Evolutionary conservation across 768 basidiomycete species (phyloP).

Genomic region (Crepidotus variabilis): DNA sequence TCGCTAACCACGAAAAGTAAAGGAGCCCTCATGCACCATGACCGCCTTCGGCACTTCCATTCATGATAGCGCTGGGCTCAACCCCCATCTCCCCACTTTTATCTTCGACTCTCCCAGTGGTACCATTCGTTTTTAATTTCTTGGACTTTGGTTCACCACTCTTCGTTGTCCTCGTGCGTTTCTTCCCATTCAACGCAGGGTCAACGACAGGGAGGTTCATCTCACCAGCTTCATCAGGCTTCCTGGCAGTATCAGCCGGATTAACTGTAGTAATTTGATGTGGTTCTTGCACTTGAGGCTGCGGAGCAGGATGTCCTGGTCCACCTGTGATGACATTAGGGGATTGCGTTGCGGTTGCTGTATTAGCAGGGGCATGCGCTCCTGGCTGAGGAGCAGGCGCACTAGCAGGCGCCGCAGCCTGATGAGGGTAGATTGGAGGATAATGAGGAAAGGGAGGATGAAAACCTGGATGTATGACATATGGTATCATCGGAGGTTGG

Average conservation of each 20-base stretch:
- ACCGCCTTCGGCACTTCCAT: background rate
- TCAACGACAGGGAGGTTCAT: slow-evolving; percentile 10
- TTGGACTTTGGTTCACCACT: slow-evolving; percentile 27
- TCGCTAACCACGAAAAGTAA: background rate
- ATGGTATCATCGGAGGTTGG: slow-evolving; percentile 32
- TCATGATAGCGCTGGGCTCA: background rate
- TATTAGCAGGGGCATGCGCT: slow-evolving; percentile 8
- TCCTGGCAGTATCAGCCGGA: slow-evolving; percentile 25
- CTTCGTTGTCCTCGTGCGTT: slow-evolving; percentile 23
- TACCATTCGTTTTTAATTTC: slow-evolving; percentile 20
- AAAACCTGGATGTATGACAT: slow-evolving; percentile 33
- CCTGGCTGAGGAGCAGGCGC: slow-evolving; percentile 10
- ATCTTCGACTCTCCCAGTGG: background rate
- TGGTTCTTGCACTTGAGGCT: slow-evolving; percentile 7
- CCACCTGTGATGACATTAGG: slow-evolving; percentile 11
- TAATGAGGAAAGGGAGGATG: slow-evolving; percentile 35
- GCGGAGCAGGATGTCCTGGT: slow-evolving; percentile 12
- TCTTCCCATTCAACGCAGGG: slow-evolving; percentile 16
- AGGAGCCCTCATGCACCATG: background rate
- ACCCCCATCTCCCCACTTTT: background rate
- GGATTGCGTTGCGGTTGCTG: slow-evolving; percentile 14
- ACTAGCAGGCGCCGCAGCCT: slow-evolving; percentile 5
- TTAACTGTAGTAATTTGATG: slow-evolving; percentile 22
- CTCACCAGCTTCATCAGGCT: slow-evolving; percentile 15
- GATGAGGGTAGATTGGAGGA: slow-evolving; percentile 31